These are phyloP conservation scores for Boletus hoseneyae DNA, from an alignment of 1,284 basidiomycete genomes.

Conservation along the genomic window DNA sequence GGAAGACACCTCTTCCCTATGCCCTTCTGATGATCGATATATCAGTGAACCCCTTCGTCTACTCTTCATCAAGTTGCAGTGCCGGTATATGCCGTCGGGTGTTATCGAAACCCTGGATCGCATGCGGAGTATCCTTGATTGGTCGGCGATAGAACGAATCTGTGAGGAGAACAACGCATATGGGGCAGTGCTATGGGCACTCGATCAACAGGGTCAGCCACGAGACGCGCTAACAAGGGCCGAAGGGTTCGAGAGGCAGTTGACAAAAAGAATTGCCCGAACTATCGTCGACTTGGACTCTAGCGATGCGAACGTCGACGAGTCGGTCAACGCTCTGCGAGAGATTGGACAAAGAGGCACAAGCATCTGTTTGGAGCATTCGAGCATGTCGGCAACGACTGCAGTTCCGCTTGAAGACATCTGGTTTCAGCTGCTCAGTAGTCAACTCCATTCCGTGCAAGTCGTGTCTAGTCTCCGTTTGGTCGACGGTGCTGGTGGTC, in stretches of 20 bases:
- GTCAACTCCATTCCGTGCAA: slow-evolving; percentile 80
- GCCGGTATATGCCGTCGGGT: slow-evolving; percentile 61
- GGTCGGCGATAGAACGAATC: slow-evolving; percentile 52
- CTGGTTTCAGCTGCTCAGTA: slow-evolving; percentile 85
- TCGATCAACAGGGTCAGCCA: slow-evolving; percentile 64
- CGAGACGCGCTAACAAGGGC: slow-evolving; percentile 66
- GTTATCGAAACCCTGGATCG: slow-evolving; percentile 69
- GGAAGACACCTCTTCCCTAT: slow-evolving; percentile 31
- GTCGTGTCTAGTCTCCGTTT: slow-evolving; percentile 45
- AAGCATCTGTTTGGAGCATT: slow-evolving; percentile 66
- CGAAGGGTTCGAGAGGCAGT: slow-evolving; percentile 54
- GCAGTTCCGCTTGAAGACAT: slow-evolving; percentile 75
- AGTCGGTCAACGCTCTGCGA: slow-evolving; percentile 43
- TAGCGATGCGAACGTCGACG: slow-evolving; percentile 30
- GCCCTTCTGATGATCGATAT: slow-evolving; percentile 28
- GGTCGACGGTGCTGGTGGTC: slow-evolving; percentile 10
- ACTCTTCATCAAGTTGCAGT: slow-evolving; percentile 73
- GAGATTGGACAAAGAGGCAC: slow-evolving; percentile 61
- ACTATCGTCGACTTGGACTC: slow-evolving; percentile 24
- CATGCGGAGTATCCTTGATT: slow-evolving; percentile 49
- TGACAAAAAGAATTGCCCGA: slow-evolving; percentile 53
- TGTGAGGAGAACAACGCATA: slow-evolving; percentile 69
- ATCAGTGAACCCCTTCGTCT: slow-evolving; percentile 51
- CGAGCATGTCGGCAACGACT: slow-evolving; percentile 39
- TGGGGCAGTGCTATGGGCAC: slow-evolving; percentile 82